phyloP scores from a whole-genome alignment of 139 green algal species.

The Ulvella scutata region DNA sequence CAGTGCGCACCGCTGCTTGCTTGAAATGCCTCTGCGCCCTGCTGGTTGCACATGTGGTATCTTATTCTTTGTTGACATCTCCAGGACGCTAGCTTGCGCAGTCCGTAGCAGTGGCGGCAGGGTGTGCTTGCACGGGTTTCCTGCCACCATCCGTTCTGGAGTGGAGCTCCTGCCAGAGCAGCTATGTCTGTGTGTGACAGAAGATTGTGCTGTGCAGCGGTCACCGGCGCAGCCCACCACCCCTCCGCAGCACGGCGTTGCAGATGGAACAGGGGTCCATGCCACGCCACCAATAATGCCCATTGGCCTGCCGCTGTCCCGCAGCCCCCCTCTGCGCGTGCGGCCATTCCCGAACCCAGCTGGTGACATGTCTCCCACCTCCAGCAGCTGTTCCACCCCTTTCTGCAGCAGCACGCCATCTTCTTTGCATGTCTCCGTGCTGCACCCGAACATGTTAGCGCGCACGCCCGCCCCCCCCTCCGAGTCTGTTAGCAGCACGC shows the following conservation, averaged over 20 bases:
- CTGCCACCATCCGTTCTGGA: no score
- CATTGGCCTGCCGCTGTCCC: not conserved
- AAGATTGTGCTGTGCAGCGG: not conserved
- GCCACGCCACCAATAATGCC: not conserved
- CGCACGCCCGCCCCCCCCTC: not conserved
- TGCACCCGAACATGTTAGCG: not conserved
- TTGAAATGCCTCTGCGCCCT: no score
- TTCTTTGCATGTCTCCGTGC: not conserved
- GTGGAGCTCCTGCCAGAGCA: no score
- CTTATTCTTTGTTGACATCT: no score
- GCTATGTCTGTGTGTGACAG: no score
- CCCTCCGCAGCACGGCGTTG: not conserved
- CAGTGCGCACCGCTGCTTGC: no score
- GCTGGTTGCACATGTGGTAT: no score
- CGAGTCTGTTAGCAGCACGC: not conserved
- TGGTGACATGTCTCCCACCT: not conserved
- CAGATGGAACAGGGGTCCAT: not conserved
- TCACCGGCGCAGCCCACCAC: conserved; percentile 1
- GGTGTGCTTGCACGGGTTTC: no score
- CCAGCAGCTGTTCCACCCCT: not conserved
- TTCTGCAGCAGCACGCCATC: not conserved
- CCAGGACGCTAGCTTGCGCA: no score
- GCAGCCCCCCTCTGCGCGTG: not conserved
- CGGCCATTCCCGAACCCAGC: not conserved
- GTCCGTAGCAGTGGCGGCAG: no score